Percentiles rank a stretch among this genome's conserved stretches.
Conservation (phyloP, 306 rosid genomes). For the Gastrolobium bilobum region DNA sequence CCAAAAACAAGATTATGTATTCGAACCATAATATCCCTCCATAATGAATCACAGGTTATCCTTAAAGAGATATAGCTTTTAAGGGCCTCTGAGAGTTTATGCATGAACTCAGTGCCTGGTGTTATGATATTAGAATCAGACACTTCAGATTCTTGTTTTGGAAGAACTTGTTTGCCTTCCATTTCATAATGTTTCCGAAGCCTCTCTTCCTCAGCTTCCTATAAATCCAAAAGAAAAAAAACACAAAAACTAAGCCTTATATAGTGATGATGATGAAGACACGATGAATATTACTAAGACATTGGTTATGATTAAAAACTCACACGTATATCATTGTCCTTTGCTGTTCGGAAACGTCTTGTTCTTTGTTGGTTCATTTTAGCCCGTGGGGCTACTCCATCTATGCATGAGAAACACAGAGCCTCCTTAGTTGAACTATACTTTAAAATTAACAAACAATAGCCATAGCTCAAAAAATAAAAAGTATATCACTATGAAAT, state of each 20-base stretch:
- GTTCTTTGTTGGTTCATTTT: slow-evolving; percentile 74
- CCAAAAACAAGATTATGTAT: background rate
- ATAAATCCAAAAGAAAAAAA: background rate
- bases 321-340: slow-evolving; percentile 51
- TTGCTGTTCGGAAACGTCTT: slow-evolving; percentile 55
- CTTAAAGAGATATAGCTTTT: slow-evolving; percentile 39
- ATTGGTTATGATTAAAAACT: background rate
- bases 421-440: background rate
- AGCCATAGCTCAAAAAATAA: no score
- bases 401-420: slow-evolving; percentile 48
- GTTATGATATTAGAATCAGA: slow-evolving; percentile 63
- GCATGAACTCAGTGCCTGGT: slow-evolving; percentile 75
- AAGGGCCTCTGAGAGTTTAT: slow-evolving; percentile 60
- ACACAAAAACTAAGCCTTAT: background rate
- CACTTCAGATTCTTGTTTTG: slow-evolving; percentile 52
- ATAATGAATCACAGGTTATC: slow-evolving; percentile 43
- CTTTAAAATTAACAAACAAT: background rate
- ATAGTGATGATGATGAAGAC: background rate
- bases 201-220: slow-evolving; percentile 64
- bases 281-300: background rate
- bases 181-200: slow-evolving; percentile 51
- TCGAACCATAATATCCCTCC: slow-evolving; percentile 59
- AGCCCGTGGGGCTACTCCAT: slow-evolving; percentile 77
- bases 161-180: slow-evolving; percentile 63
- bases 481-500: no score